Base-by-base conservation (phyloP, 2,329 filamentous ascomycete genomes). In the Paraphaeosphaeria sporulosa region DNA sequence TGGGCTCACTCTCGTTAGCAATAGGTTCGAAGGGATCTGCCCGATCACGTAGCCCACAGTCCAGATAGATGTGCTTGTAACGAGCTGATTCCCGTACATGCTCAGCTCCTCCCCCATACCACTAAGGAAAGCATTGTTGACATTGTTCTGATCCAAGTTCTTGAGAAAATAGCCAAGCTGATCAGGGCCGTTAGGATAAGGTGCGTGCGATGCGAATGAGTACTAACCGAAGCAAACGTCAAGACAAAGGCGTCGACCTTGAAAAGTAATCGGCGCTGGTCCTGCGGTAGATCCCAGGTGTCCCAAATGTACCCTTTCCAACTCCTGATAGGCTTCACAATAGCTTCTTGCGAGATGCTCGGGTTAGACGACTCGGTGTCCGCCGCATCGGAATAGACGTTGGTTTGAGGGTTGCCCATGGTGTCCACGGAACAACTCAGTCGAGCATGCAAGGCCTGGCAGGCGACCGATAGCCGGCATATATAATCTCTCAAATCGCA, bases 301-400 rank as follows among this genome's bases (percentile, higher is more conserved):
- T 55, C 52, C 52, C 52, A 55, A 6, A 55, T 9, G n/a, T 55
- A 55, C 7, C 52, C 52, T 21, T 55, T 55, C 52, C 52, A 55
- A 9, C 38, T 55, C 38, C 46, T 55, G 10, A 55, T 32, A 17
- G 52, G 52, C 40, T 46, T 32, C 1, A 43, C 52, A 12, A 43
- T 23, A 6, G 32, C n/a, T 15, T 55, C 38, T 10, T 55, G 38
- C 19, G 52, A 42, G n/a, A 19, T 30, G 13, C 15, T 44, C 34
- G 17, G 17, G 8, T 21, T 25, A 15, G 52, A 55, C n/a, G 52
- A 55, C 27, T 55, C 52, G 25, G 30, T 43, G 19, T 44, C 38
- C 38, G 40, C 34, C 17, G 52, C 34, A 23, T 17, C 38, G 9
- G 52, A n/a, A 25, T 55, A 43, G 17, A 44, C 21, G 12, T n/a